Percentiles rank a stretch among this genome's conserved stretches.
These are phyloP conservation scores for Jamesozyma hellenica DNA, from an alignment of 805 yeast genomes.

Conservation along the genomic window DNA sequence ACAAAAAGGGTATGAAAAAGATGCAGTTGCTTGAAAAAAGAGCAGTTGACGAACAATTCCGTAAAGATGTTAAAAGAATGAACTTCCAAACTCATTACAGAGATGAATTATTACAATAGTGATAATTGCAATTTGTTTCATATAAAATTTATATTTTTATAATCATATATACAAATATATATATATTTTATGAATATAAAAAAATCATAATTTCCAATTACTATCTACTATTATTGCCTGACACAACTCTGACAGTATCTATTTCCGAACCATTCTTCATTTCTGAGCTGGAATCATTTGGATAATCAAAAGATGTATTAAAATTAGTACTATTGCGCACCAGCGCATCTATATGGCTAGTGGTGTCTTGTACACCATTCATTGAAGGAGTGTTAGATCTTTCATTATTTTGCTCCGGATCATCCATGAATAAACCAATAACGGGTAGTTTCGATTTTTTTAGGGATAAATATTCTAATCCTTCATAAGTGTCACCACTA, in stretches of 20 bases:
- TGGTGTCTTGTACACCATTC: not conserved
- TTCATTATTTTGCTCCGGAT: conserved; percentile 2
- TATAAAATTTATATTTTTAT: not conserved
- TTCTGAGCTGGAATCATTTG: conserved; percentile 9
- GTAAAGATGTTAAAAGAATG: conserved; percentile 53
- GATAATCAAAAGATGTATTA: conserved; percentile 3
- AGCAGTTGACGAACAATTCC: conserved; percentile 32
- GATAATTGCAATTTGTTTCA: too few species aligned
- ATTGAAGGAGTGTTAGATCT: not conserved
- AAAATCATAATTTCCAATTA: not conserved
- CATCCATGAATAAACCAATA: conserved; percentile 6
- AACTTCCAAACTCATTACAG: conserved; percentile 82
- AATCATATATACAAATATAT: not conserved
- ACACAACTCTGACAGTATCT: not conserved
- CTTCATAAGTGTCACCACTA: conserved; percentile 1
- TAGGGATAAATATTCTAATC: not conserved
- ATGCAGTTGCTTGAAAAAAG: conserved; percentile 36
- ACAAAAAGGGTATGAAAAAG: conserved; percentile 40
- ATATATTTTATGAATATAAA: not conserved
- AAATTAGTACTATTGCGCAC: not conserved
- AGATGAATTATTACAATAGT: conserved; percentile 48
- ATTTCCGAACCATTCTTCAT: conserved; percentile 1
- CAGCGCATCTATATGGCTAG: too few species aligned
- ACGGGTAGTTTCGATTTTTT: conserved; percentile 5
- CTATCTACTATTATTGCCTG: not conserved